Evolutionary conservation across 306 rosid genomes (phyloP), one percentile per base, ranked within the genome.

Genomic region (Vicia villosa): DNA sequence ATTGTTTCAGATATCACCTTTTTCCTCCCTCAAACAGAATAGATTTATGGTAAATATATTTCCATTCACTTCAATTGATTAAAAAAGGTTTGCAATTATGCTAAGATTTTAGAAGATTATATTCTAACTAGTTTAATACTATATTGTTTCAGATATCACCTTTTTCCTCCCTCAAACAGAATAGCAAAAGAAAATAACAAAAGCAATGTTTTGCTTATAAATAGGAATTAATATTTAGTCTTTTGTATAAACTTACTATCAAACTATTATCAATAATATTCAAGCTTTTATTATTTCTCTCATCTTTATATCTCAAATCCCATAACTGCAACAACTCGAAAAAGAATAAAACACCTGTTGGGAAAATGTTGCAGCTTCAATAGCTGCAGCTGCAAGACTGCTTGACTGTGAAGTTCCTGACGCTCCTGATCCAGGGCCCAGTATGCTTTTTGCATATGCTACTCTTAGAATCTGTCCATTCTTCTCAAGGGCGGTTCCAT

Each of bases 361-460:
- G 68, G 98, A 73, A 83, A 94, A 94, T 58, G 98, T 77, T 2
- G 98, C 98, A 58, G 98, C 98, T 85, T 94, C 98, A 73, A 94
- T 94, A 69, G 98, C 98, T 70, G 98, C 97, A 62, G 98, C 97
- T 37, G 98, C 98, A 71, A 94, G 87, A 73, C 95, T 94, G 83
- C 96, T 94, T 28, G 97, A 88, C 80, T 94, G 98, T 73, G 96
- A 83, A 64, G 86, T 60, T 80, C 96, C 97, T 1, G 97, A 74
- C 52, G 86, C 26, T 67, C 91, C 95, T 37, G 96, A 82, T 72
- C 97, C 96, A 34, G 90, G 95, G 72, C 97, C 98, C 38, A 94
- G 89, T 67, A 86, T 80, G 73, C 98, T 94, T 76, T 91, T 94
- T 21, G 98, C 98, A 88, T 91, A 94, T 40, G 97, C 96, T 63